phyloP scores from a whole-genome alignment of 306 rosid species.

The Senna tora region DNA sequence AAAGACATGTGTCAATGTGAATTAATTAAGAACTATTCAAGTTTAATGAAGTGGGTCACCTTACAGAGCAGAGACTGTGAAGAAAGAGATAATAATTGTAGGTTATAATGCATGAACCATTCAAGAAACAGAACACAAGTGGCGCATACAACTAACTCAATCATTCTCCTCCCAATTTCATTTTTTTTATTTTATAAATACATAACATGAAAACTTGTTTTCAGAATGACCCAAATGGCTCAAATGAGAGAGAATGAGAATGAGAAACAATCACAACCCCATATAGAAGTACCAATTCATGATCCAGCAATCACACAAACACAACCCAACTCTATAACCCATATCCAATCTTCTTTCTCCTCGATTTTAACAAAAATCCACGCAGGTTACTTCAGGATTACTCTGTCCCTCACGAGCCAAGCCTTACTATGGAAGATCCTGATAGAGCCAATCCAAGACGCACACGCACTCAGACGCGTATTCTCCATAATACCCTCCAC shows the following conservation, averaged over 20 bases:
- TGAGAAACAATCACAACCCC: background rate
- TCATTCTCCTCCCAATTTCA: no score
- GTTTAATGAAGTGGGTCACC: background rate
- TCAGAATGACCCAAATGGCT: background rate
- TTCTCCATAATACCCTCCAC: conserved; percentile 46
- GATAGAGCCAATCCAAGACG: conserved; percentile 45
- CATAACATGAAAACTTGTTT: background rate
- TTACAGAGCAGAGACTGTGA: no score
- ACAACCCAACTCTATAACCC: no score
- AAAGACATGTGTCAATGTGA: background rate
- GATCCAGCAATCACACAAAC: no score
- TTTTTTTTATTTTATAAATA: conserved; percentile 29
- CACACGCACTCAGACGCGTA: conserved; percentile 37
- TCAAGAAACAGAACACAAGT: background rate
- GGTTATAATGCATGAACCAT: background rate
- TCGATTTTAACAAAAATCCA: conserved; percentile 45
- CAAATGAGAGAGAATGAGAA: conserved; percentile 32
- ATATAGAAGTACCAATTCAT: no score
- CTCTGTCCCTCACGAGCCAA: conserved; percentile 54
- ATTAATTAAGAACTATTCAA: background rate
- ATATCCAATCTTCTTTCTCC: conserved; percentile 13
- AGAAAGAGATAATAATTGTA: background rate
- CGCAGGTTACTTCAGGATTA: conserved; percentile 68
- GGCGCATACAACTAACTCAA: background rate
- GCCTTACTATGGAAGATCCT: conserved; percentile 57